Conservation (phyloP, 2,329 filamentous ascomycete genomes). For the Colletotrichum sublineola region DNA sequence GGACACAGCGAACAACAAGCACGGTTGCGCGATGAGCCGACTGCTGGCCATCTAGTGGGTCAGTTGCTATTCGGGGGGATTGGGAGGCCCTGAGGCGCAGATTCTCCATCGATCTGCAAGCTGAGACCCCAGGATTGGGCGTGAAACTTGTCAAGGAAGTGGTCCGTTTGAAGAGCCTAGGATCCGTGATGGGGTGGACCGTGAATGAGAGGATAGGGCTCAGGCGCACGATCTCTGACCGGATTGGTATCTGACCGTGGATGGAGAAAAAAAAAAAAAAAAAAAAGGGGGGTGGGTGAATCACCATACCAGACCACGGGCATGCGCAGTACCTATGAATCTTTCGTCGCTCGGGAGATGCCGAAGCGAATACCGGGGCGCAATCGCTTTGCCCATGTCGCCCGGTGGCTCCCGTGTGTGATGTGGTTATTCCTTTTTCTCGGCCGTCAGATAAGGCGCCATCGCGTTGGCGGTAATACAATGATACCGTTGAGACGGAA, state of each 20-base stretch:
- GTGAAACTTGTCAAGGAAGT: constrained; percentile 55
- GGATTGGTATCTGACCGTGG: constrained; percentile 50
- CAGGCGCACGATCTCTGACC: constrained; percentile 49
- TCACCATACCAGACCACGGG: constrained; percentile 28
- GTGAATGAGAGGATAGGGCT: constrained; percentile 40
- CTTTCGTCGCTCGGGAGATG: constrained; percentile 39
- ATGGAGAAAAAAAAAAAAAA: not conserved
- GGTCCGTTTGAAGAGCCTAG: constrained; percentile 43
- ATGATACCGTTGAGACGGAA: constrained; percentile 26
- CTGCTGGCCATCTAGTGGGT: not conserved
- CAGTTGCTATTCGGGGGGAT: constrained; percentile 12
- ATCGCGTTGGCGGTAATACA: constrained; percentile 8
- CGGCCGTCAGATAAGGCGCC: constrained; percentile 8
- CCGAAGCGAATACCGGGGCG: constrained; percentile 37
- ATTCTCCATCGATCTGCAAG: constrained; percentile 53
- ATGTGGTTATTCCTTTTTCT: not conserved
- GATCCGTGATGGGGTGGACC: constrained; percentile 41
- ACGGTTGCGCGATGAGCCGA: constrained; percentile 10
- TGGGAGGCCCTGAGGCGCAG: constrained; percentile 48
- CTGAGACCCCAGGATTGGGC: constrained; percentile 57
- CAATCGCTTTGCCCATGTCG: constrained; percentile 15
- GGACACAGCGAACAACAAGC: constrained; percentile 21
- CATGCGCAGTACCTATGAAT: constrained; percentile 37
- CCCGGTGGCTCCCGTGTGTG: constrained; percentile 24
- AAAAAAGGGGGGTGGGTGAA: constrained; percentile 20